Evolutionary conservation across 2,329 filamentous ascomycete species (phyloP).

Genomic region (Aureobasidium zeae): DNA sequence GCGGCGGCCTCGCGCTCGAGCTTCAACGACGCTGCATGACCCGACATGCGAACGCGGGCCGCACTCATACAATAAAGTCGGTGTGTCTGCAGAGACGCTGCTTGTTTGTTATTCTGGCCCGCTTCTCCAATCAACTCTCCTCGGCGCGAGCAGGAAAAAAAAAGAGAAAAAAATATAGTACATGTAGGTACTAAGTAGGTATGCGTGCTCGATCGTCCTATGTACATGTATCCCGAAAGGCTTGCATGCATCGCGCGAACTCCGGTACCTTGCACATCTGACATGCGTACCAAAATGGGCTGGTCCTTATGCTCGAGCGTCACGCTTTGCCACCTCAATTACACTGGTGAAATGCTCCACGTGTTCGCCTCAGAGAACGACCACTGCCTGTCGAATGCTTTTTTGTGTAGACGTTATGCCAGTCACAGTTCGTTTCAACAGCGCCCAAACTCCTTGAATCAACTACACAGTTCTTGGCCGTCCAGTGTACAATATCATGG

Average conservation of each 20-base stretch:
- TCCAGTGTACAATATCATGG: too few species aligned
- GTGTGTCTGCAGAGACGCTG: conserved; percentile 6
- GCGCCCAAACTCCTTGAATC: not conserved
- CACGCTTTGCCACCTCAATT: conserved; percentile 13
- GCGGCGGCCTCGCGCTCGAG: conserved; percentile 5
- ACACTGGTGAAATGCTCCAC: too few species aligned
- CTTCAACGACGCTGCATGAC: conserved; percentile 13
- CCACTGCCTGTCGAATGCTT: not conserved
- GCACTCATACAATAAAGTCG: conserved; percentile 2
- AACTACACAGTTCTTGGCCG: conserved; percentile 1
- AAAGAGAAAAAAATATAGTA: too few species aligned
- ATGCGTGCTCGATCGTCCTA: not conserved
- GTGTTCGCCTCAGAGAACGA: conserved; percentile 4
- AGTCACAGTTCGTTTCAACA: too few species aligned
- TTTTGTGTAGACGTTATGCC: conserved; percentile 12
- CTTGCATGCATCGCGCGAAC: conserved; percentile 4
- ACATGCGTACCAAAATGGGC: conserved; percentile 18
- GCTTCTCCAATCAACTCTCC: not conserved
- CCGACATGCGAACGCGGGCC: conserved; percentile 3
- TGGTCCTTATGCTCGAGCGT: conserved; percentile 18
- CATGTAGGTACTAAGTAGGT: too few species aligned
- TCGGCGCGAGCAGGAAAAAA: not conserved
- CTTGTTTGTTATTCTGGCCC: not conserved
- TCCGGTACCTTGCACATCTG: conserved; percentile 14
- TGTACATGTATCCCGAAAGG: too few species aligned